Evolutionary conservation across 768 basidiomycete species (phyloP).

Genomic region (Panus rudis): DNA sequence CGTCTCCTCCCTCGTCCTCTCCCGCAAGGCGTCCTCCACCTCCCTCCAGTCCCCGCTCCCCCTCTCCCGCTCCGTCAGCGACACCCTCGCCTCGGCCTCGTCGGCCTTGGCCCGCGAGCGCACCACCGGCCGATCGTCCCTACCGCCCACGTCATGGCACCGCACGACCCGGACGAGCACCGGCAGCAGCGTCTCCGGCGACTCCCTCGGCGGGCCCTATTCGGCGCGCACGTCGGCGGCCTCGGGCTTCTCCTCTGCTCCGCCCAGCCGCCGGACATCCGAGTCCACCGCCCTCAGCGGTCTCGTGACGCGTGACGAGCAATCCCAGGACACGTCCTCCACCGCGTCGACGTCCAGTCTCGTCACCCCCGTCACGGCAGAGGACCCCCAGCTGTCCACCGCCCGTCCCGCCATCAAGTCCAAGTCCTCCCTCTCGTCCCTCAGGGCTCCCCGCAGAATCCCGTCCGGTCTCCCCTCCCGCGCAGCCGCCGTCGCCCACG

Average conservation of each 20-base stretch:
- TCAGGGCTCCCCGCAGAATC: too few relatives aligned
- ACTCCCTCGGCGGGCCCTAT: not conserved
- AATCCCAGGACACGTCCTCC: slow-evolving; percentile 13
- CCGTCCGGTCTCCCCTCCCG: too few relatives aligned
- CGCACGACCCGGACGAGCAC: slow-evolving; percentile 1
- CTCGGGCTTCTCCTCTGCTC: slow-evolving; percentile 12
- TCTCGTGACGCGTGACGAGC: slow-evolving; percentile 12
- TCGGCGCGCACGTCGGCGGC: slow-evolving; percentile 12
- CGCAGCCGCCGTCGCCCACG: slow-evolving; percentile 1
- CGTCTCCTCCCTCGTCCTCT: slow-evolving; percentile 22
- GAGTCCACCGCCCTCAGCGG: not conserved
- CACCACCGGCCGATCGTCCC: slow-evolving; percentile 4
- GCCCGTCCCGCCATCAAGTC: not conserved
- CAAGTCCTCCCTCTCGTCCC: slow-evolving; percentile 1
- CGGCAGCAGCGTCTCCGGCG: slow-evolving; percentile 6
- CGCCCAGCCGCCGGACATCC: slow-evolving; percentile 4
- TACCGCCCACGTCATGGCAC: slow-evolving; percentile 20
- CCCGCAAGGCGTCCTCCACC: slow-evolving; percentile 10
- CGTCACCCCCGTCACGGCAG: slow-evolving; percentile 16
- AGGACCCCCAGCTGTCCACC: slow-evolving; percentile 6
- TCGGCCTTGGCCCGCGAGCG: slow-evolving; percentile 5
- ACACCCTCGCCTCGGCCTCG: slow-evolving; percentile 7
- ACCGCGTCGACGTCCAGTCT: slow-evolving; percentile 18
- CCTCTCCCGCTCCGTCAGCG: slow-evolving; percentile 23
- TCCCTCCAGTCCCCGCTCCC: slow-evolving; percentile 16